Percentiles rank a stretch among this genome's conserved stretches.
Evolutionary conservation across 2,329 filamentous ascomycete genomes (phyloP).

Genomic region (Penicillium sp.): DNA sequence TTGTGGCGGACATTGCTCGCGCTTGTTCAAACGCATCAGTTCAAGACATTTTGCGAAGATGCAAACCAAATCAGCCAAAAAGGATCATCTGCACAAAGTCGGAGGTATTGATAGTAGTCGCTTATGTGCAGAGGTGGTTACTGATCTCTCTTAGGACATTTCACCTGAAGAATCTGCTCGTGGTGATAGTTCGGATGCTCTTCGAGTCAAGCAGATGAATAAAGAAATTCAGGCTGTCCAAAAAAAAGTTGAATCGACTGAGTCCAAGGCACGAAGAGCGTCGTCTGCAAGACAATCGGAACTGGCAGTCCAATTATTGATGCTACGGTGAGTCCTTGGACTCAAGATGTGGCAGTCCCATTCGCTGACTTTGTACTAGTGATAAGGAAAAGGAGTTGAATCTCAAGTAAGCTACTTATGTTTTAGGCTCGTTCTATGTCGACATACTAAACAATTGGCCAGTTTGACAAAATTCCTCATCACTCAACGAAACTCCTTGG

Average conservation of each 20-base stretch:
- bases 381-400: background rate
- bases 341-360: no score
- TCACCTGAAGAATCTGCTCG: background rate
- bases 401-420: background rate
- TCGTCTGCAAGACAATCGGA: background rate
- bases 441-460: no score
- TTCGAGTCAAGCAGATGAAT: background rate
- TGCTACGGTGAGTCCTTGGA: no score
- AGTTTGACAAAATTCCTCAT: no score
- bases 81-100: constrained; percentile 13
- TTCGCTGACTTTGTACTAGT: no score
- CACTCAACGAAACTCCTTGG: constrained; percentile 1
- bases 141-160: background rate
- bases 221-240: no score
- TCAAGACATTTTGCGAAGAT: constrained; percentile 4
- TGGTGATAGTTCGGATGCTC: background rate
- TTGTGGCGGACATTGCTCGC: background rate
- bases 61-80: constrained; percentile 1
- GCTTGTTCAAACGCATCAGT: background rate
- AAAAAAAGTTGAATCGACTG: background rate
- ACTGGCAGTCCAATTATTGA: background rate
- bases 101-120: no score
- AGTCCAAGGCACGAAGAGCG: background rate
- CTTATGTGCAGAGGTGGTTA: no score
- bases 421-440: no score